Conservation (phyloP, 306 rosid genomes). For the Mimosa bimucronata region DNA sequence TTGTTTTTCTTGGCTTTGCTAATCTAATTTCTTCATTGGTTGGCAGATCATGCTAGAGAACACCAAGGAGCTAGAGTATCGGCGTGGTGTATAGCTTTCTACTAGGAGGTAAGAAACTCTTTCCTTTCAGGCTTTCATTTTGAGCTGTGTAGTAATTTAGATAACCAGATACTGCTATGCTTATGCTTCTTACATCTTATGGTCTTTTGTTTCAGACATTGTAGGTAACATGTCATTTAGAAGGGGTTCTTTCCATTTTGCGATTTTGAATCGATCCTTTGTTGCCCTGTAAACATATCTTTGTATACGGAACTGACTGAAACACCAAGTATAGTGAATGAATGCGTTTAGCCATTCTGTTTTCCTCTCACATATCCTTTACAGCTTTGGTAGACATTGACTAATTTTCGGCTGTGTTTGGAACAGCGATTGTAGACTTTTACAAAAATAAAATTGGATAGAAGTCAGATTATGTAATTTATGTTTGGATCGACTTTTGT, state of each 20-base stretch:
- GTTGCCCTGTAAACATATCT: not conserved
- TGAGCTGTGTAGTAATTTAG: not conserved
- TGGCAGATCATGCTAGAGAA: slow-evolving; percentile 72
- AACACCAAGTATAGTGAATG: slow-evolving; percentile 8
- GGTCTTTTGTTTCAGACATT: slow-evolving; percentile 1
- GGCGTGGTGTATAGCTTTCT: slow-evolving; percentile 55
- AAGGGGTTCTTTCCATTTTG: not conserved
- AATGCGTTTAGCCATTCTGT: slow-evolving; percentile 12
- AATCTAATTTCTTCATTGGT: slow-evolving; percentile 26
- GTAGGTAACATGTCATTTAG: slow-evolving; percentile 10
- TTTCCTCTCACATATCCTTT: not conserved
- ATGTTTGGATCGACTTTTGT: too few species aligned
- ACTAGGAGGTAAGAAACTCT: slow-evolving; percentile 26
- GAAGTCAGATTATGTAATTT: too few species aligned
- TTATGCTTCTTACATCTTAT: not conserved
- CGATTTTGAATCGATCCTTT: not conserved
- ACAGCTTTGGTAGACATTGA: not conserved
- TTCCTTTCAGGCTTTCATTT: not conserved
- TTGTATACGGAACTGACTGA: slow-evolving; percentile 1
- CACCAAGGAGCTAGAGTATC: slow-evolving; percentile 74
- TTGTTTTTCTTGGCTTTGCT: slow-evolving; percentile 33
- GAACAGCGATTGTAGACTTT: too few species aligned
- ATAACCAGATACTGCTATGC: not conserved
- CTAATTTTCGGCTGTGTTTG: too few species aligned
- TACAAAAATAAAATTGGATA: too few species aligned